Evolutionary conservation across 371 early-diverging fungal species (phyloP).

Genomic region (Mortierella sp.): DNA sequence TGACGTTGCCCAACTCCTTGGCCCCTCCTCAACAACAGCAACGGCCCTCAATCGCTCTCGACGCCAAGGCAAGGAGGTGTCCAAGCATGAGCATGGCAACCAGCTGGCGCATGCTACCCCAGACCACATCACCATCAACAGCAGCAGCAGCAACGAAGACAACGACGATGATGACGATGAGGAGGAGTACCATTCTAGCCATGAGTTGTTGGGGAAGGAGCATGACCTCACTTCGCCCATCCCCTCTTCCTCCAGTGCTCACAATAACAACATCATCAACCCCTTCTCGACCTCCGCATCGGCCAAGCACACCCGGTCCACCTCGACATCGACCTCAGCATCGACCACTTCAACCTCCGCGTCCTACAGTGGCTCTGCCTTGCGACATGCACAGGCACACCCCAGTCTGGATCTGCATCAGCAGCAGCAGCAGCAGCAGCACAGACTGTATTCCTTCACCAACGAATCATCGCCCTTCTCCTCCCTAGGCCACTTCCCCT

Average conservation of each 20-base stretch:
- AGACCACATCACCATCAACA: background rate
- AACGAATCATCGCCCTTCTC: slow-evolving; percentile 29
- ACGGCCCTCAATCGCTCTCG: slow-evolving; percentile 6
- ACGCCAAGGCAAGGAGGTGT: background rate
- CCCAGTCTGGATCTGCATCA: slow-evolving; percentile 17
- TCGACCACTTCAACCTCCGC: slow-evolving; percentile 11
- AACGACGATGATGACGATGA: slow-evolving; percentile 25
- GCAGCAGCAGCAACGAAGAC: background rate
- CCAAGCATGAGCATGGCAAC: slow-evolving; percentile 17
- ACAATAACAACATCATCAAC: slow-evolving; percentile 13
- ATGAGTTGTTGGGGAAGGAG: slow-evolving; percentile 31
- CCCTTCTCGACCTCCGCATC: background rate
- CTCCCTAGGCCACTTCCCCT: slow-evolving; percentile 13
- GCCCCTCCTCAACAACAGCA: background rate
- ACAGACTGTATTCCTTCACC: slow-evolving; percentile 29
- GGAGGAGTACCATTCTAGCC: slow-evolving; percentile 38
- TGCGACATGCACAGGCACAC: slow-evolving; percentile 17
- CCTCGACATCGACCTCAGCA: slow-evolving; percentile 3
- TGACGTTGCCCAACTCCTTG: background rate
- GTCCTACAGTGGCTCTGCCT: background rate
- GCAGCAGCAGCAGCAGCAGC: slow-evolving; percentile 25
- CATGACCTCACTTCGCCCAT: slow-evolving; percentile 11
- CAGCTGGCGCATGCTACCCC: background rate
- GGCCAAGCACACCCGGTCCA: slow-evolving; percentile 1
- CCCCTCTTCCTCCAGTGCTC: slow-evolving; percentile 11